phyloP scores from a whole-genome alignment of 1,284 basidiomycete genomes.

The Ganoderma sp. region DNA sequence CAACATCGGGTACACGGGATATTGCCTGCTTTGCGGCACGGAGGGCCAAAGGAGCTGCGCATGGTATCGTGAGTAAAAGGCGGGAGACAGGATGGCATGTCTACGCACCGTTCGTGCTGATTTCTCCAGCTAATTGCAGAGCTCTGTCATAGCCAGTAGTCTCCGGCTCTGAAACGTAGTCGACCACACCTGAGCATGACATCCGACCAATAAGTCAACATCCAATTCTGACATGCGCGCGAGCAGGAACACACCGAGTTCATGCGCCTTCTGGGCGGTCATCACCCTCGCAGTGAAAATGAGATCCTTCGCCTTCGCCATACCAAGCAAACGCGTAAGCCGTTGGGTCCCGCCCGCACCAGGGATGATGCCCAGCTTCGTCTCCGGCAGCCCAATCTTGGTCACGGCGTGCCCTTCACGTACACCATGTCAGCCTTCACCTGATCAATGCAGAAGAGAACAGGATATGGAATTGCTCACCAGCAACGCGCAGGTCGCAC shows the following conservation, averaged over 20 bases:
- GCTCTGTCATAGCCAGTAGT: slow-evolving; percentile 71
- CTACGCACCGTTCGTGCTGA: slow-evolving; percentile 70
- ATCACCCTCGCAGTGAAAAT: slow-evolving; percentile 81
- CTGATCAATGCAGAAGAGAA: not conserved
- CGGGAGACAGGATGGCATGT: not conserved
- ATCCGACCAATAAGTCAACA: not conserved
- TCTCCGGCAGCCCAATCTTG: slow-evolving; percentile 86
- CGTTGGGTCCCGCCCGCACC: slow-evolving; percentile 96
- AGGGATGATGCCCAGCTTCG: slow-evolving; percentile 89
- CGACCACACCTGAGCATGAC: slow-evolving; percentile 66
- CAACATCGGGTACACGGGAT: slow-evolving; percentile 77
- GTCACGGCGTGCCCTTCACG: slow-evolving; percentile 61
- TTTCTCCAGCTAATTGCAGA: slow-evolving; percentile 66
- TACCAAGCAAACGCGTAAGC: slow-evolving; percentile 80
- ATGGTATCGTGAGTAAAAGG: slow-evolving; percentile 7
- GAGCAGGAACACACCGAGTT: slow-evolving; percentile 64
- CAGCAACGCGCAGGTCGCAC: slow-evolving; percentile 88
- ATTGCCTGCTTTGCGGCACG: slow-evolving; percentile 90
- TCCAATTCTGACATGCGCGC: not conserved
- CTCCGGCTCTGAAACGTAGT: slow-evolving; percentile 72
- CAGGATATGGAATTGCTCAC: slow-evolving; percentile 46
- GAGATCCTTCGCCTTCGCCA: slow-evolving; percentile 86
- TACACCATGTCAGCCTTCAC: not conserved
- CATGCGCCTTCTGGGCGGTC: slow-evolving; percentile 70
- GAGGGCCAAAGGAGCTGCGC: slow-evolving; percentile 83